These are phyloP conservation scores for Aphanomyces cochlioides DNA, from an alignment of 352 stramenopile species.

Conservation along the genomic window DNA sequence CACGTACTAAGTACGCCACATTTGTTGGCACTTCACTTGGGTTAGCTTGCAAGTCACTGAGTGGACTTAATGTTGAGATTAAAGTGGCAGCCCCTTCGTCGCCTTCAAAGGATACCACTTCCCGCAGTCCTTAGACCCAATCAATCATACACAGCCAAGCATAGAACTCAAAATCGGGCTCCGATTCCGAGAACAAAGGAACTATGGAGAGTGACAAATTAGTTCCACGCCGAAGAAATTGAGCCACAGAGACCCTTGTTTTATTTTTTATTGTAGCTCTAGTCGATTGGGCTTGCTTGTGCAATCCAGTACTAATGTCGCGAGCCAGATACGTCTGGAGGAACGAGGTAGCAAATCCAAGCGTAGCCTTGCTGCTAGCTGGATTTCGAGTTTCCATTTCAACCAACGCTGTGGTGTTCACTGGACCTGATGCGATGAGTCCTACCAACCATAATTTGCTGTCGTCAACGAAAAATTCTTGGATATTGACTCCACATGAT, in stretches of 20 bases:
- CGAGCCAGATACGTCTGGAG: neutral
- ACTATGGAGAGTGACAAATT: neutral
- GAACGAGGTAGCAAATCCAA: neutral
- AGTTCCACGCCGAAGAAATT: neutral
- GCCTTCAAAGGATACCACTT: slow-evolving; percentile 25
- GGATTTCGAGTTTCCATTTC: neutral
- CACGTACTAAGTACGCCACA: neutral
- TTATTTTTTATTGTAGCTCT: neutral
- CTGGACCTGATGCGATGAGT: neutral
- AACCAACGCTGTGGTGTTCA: neutral
- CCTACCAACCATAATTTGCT: neutral
- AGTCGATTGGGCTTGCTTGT: neutral
- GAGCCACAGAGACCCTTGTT: neutral
- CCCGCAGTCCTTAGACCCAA: slow-evolving; percentile 10
- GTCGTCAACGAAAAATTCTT: neutral
- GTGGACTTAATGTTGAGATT: neutral
- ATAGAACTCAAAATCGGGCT: slow-evolving; percentile 15
- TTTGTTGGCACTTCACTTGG: neutral
- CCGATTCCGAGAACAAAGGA: neutral
- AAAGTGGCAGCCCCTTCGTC: neutral
- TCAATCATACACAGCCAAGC: slow-evolving; percentile 16
- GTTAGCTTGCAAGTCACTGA: neutral
- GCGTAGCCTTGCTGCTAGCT: neutral
- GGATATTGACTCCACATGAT: neutral
- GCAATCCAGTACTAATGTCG: neutral